Conservation (phyloP, 2,329 filamentous ascomycete species). For the Calonectria honghensis region DNA sequence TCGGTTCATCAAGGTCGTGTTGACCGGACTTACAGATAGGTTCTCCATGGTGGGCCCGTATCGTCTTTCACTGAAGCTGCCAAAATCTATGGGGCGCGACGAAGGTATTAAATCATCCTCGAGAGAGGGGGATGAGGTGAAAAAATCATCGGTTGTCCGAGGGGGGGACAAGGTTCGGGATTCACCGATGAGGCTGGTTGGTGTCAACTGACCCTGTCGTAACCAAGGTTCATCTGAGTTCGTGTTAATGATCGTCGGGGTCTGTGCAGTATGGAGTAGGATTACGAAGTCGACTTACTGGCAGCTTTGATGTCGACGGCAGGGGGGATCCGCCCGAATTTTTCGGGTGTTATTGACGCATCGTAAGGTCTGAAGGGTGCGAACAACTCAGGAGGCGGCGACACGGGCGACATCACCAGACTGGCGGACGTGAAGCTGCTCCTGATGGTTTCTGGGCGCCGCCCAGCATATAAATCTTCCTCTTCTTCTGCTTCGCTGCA, state of each 20-base stretch:
- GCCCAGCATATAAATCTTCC: slow-evolving; percentile 59
- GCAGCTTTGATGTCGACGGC: slow-evolving; percentile 72
- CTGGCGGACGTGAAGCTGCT: slow-evolving; percentile 24
- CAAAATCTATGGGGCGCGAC: slow-evolving; percentile 65
- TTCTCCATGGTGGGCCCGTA: slow-evolving; percentile 48
- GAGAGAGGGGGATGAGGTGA: slow-evolving; percentile 64
- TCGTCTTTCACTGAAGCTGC: slow-evolving; percentile 65
- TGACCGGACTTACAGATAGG: slow-evolving; percentile 51
- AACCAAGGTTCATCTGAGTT: slow-evolving; percentile 71
- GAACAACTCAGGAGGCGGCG: slow-evolving; percentile 61
- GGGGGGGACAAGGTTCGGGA: slow-evolving; percentile 78
- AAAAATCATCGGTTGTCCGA: slow-evolving; percentile 68
- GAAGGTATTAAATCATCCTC: slow-evolving; percentile 64
- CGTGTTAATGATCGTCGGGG: slow-evolving; percentile 53
- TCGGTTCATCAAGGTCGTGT: slow-evolving; percentile 71
- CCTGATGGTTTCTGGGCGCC: slow-evolving; percentile 61
- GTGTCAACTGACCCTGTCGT: slow-evolving; percentile 76
- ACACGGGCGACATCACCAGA: slow-evolving; percentile 55
- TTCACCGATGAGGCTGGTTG: slow-evolving; percentile 76
- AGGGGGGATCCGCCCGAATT: slow-evolving; percentile 65
- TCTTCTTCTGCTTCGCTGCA: slow-evolving; percentile 72
- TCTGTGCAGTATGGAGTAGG: slow-evolving; percentile 26
- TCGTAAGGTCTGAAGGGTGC: slow-evolving; percentile 56
- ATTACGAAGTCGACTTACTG: slow-evolving; percentile 63
- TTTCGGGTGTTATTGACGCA: slow-evolving; percentile 57